Base-by-base conservation (phyloP, 2,329 filamentous ascomycete genomes). In the Aspergillus spinulosporus region DNA sequence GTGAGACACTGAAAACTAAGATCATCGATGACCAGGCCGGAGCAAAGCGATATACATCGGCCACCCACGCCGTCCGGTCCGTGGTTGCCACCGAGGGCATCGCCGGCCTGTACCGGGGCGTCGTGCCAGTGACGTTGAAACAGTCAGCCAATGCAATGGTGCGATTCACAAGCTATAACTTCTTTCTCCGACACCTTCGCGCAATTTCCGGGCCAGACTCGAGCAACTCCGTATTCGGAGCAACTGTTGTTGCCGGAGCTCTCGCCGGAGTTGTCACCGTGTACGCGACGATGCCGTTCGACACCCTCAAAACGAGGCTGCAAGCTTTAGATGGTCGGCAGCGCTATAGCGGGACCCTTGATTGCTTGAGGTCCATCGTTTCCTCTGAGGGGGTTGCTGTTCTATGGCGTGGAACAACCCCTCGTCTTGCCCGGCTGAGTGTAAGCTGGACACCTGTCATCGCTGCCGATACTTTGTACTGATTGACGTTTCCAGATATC, bases 1-100 rank as follows among this genome's bases (percentile, higher is more conserved):
- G 83, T 0, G 85, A 88, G 64, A 78, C 85, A 1, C 82, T 88
- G 63, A 88, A 88, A 68, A 88, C 85, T 1, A 85, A 85, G 0
- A 68, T 88, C 62, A 86, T 86, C 59, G 83, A 86, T 68, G 84
- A 86, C 64, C 56, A 57, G 6, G 56, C 59, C 15, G 72, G 65
- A 4, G 73, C 78, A 40, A 76, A 72, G 47, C 70, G 77, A 8
- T 85, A 83, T 65, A 71, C 69, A 1, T 77, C 75, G 3, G 76
- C 81, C 0, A 63, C 70, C 39, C 80, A 85, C 63, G 82, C 81
- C 37, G 74, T 82, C 9, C 65, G 66, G 1, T 71, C 76, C 0
- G 77, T 86, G 2, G 68, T 78, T 57, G 68, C 69, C 4, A 80
- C 83, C 58, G 73, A 83, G 42, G 83, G 83, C 1, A 54, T 80